Base-by-base conservation (phyloP, 2,329 filamentous ascomycete genomes). In the Venturia carpophila region DNA sequence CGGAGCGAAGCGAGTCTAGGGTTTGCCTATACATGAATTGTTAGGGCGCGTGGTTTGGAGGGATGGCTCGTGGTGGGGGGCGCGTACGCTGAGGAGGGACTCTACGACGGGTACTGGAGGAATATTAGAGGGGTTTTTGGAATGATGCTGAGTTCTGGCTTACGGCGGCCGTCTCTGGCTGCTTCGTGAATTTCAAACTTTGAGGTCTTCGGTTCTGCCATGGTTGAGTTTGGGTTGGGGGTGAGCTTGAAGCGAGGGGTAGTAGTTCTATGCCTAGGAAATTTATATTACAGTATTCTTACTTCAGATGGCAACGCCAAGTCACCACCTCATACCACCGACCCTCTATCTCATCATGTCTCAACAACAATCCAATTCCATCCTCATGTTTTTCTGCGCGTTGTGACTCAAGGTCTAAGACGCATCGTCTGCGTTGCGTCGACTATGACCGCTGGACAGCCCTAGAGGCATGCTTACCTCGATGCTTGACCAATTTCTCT, bases 161-260 rank as follows among this genome's bases (percentile, higher is more conserved):
- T 82, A 96, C 92, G 83, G 80, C 86, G 89, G 52, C 92, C 92
- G 75, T 96, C 91, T 65, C 92, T 84, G 67, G 89, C 88, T 52
- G 93, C 93, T 69, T 90, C 90, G 73, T 97, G 93, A 55, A 97
- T 87, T 37, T 91, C 89, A 70, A 87, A 97, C 71, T 88, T 91
- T 24, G 60, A 61, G 13, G 5, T 39, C 37, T 61, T 34, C 5
- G 60, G 60, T 42, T 24, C 42, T 45, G 37, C 34, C 60, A 61
- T 61, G 60, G 60, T 42, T 43, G 58, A 27, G 27, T 56, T 19
- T 56, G 52, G 27, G n/a, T 56, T 56, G 52, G 52, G 19, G 30
- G 34, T 27, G 7, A n/a, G 30, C 47, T 49, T 21, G 21, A 21
- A 37, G 34, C 27, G 15, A 37, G 52, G 30, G 17, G 30, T 3